Conservation (phyloP, 148 eudicot genomes). For the Chenopodium album region DNA sequence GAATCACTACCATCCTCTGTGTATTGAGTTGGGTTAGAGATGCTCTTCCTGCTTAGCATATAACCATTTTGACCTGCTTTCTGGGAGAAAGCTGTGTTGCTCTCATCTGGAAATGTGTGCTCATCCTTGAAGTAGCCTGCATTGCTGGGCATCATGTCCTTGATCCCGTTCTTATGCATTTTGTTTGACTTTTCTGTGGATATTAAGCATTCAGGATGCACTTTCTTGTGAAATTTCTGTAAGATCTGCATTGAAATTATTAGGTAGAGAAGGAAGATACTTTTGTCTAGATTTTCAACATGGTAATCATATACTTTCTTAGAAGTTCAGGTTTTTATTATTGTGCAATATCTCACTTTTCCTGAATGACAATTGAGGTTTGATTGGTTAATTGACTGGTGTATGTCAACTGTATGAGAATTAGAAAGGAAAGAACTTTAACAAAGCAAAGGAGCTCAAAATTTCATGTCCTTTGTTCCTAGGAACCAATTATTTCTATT, state of each 20-base stretch:
- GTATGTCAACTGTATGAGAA: neutral
- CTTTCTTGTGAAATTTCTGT: constrained; percentile 73
- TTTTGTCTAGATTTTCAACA: neutral
- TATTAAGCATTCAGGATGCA: constrained; percentile 68
- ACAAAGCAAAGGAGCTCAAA: neutral
- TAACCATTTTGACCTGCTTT: constrained; percentile 31
- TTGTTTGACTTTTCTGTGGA: constrained; percentile 36
- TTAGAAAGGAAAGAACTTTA: neutral
- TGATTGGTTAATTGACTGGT: neutral
- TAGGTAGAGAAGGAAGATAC: constrained; percentile 1
- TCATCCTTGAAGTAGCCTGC: constrained; percentile 35
- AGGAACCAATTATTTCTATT: neutral
- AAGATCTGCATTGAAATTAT: constrained; percentile 49
- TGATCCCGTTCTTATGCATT: constrained; percentile 34
- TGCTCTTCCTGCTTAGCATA: constrained; percentile 36
- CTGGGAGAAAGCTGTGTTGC: constrained; percentile 37
- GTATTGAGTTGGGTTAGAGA: constrained; percentile 33
- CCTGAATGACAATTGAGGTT: neutral
- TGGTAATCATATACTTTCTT: neutral
- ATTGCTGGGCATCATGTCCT: constrained; percentile 33
- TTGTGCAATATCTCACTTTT: neutral
- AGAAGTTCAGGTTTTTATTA: neutral
- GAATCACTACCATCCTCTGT: constrained; percentile 34
- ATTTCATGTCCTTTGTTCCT: neutral
- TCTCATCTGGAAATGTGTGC: constrained; percentile 33